Conservation (phyloP, 2,329 filamentous ascomycete genomes). For the Verticillium nonalfalfae region DNA sequence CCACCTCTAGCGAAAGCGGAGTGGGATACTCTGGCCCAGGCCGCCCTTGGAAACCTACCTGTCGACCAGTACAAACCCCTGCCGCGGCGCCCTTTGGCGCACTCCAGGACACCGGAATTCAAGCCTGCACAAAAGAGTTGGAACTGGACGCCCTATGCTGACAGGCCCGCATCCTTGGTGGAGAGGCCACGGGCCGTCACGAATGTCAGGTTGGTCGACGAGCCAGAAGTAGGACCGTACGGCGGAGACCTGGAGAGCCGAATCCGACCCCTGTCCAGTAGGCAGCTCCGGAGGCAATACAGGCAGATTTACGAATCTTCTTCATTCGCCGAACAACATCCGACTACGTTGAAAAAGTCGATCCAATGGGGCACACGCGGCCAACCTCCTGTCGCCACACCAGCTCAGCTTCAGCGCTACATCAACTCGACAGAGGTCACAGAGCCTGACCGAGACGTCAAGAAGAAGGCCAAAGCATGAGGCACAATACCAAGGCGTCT, state of each 20-base stretch:
- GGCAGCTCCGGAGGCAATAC: constrained; percentile 43
- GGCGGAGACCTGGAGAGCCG: constrained; percentile 14
- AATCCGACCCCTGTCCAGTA: constrained; percentile 24
- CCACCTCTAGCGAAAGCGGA: constrained; percentile 48
- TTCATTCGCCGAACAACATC: constrained; percentile 30
- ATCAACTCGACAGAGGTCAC: not conserved
- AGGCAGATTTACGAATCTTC: constrained; percentile 35
- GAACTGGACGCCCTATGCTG: constrained; percentile 37
- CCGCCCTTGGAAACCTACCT: constrained; percentile 35
- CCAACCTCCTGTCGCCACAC: not conserved
- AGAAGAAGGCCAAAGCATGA: not conserved
- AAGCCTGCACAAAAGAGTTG: constrained; percentile 14
- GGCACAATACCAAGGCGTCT: not conserved
- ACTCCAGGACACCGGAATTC: too few species aligned
- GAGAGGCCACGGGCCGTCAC: constrained; percentile 29
- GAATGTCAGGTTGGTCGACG: constrained; percentile 27
- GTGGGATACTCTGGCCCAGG: constrained; percentile 46
- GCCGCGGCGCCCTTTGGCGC: constrained; percentile 23
- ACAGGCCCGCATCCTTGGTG: constrained; percentile 26
- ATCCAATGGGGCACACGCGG: constrained; percentile 39
- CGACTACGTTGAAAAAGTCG: constrained; percentile 20
- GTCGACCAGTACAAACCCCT: constrained; percentile 30
- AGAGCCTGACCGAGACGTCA: not conserved
- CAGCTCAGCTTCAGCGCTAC: not conserved
- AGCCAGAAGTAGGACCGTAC: constrained; percentile 29